A percentile compares a stretch with the other conserved stretches of the same genome.
These are phyloP conservation scores for Neodidymelliopsis sp. DNA, from an alignment of 2,329 filamentous ascomycete genomes.

Conservation along the genomic window DNA sequence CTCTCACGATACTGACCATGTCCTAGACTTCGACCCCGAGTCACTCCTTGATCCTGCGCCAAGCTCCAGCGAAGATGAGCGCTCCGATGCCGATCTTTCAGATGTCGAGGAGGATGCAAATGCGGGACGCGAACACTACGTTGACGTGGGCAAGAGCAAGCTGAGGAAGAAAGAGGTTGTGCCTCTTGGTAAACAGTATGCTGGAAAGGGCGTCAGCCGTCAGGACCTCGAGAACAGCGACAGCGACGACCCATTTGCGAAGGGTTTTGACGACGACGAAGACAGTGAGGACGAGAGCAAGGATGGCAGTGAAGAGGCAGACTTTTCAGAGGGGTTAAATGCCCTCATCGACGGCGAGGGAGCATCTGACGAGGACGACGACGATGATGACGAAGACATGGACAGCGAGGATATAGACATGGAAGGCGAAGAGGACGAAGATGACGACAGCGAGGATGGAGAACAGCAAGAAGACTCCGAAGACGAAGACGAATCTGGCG, in stretches of 20 bases:
- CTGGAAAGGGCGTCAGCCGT: constrained; percentile 77
- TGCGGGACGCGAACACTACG: constrained; percentile 85
- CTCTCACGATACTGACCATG: constrained; percentile 1
- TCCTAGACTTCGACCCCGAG: constrained; percentile 81
- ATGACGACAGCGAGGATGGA: constrained; percentile 61
- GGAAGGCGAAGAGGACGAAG: constrained; percentile 55
- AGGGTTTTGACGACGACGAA: constrained; percentile 54
- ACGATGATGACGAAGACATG: constrained; percentile 51
- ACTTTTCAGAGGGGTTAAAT: constrained; percentile 47
- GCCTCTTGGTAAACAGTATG: constrained; percentile 79
- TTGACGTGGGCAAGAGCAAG: constrained; percentile 83
- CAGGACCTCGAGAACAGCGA: constrained; percentile 65
- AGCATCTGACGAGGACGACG: constrained; percentile 58
- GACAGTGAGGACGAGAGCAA: constrained; percentile 26
- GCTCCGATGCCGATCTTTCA: constrained; percentile 56
- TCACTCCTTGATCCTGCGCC: constrained; percentile 65
- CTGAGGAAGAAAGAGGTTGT: constrained; percentile 75
- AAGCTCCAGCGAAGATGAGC: constrained; percentile 64
- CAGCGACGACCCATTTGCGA: constrained; percentile 60
- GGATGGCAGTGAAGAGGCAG: constrained; percentile 33
- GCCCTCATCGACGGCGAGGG: constrained; percentile 57
- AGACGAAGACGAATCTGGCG: constrained; percentile 44
- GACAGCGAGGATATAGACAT: constrained; percentile 48
- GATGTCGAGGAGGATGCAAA: constrained; percentile 53
- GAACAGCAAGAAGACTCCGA: constrained; percentile 55